Evolutionary conservation across 805 yeast genomes (phyloP).

Genomic region (Suhomyces pyralidae): DNA sequence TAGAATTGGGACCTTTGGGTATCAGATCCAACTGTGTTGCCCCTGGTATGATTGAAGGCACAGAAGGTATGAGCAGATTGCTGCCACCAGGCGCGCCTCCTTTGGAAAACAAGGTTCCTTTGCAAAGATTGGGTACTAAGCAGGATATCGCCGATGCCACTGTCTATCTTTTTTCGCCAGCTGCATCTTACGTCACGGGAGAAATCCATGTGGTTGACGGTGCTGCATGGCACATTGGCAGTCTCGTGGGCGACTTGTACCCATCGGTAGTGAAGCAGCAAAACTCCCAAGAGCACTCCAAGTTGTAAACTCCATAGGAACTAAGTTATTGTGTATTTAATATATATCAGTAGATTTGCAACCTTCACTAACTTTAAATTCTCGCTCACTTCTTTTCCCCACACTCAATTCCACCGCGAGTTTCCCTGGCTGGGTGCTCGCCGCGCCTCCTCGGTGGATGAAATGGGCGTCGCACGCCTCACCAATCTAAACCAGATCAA

Average conservation of each 20-base stretch:
- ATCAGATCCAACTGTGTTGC: constrained; percentile 81
- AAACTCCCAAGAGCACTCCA: constrained; percentile 23
- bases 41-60: constrained; percentile 85
- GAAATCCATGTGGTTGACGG: constrained; percentile 84
- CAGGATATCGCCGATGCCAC: constrained; percentile 87
- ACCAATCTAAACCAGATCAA: neutral
- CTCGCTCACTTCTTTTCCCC: neutral
- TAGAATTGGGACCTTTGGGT: constrained; percentile 89
- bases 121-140: constrained; percentile 66
- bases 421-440: no score
- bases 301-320: constrained; percentile 14
- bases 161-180: constrained; percentile 77
- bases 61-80: constrained; percentile 80
- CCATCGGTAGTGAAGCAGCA: constrained; percentile 29
- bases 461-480: neutral
- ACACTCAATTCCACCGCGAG: no score
- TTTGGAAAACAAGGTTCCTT: constrained; percentile 51
- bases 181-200: constrained; percentile 76
- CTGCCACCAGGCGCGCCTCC: constrained; percentile 38
- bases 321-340: no score
- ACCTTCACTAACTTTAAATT: neutral
- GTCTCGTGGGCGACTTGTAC: constrained; percentile 30
- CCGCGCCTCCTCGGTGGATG: neutral
- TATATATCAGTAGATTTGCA: no score
- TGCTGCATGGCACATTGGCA: constrained; percentile 81